Evolutionary conservation across 805 yeast genomes (phyloP).

Genomic region (Monosporozyma yasuniensis): DNA sequence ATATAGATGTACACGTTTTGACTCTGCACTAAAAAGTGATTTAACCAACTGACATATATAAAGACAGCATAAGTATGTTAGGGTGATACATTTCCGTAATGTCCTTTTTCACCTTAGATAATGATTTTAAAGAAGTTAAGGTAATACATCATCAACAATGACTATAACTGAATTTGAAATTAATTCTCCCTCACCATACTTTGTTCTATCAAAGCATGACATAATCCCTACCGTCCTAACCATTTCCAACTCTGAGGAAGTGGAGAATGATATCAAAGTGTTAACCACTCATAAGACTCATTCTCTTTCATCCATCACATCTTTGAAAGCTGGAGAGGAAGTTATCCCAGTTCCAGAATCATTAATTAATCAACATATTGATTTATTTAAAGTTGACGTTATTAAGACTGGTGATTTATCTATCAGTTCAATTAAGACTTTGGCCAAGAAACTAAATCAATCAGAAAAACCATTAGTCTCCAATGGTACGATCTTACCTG

Average conservation of each 20-base stretch:
- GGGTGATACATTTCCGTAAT: too few relatives aligned
- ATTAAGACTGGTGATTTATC: neutral
- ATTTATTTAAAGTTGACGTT: neutral
- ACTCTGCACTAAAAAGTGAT: too few relatives aligned
- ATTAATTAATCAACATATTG: neutral
- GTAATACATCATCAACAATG: neutral
- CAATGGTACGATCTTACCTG: neutral
- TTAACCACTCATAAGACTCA: conserved; percentile 62
- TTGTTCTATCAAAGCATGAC: conserved; percentile 15
- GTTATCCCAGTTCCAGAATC: conserved; percentile 28
- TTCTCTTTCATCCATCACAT: conserved; percentile 65
- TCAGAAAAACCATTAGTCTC: neutral
- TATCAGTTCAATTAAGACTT: neutral
- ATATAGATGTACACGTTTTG: too few relatives aligned
- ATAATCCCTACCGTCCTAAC: conserved; percentile 34
- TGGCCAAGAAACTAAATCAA: neutral
- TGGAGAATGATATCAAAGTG: conserved; percentile 77
- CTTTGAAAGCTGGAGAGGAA: conserved; percentile 53
- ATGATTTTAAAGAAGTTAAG: too few relatives aligned
- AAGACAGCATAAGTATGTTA: too few relatives aligned
- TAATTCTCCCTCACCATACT: conserved; percentile 21
- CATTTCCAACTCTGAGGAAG: conserved; percentile 73
- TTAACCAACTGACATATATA: too few relatives aligned
- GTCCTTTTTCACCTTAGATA: too few relatives aligned
- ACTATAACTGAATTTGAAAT: conserved; percentile 1